These are phyloP conservation scores for Thelonectria blattea DNA, from an alignment of 2,329 filamentous ascomycete species.

Conservation along the genomic window DNA sequence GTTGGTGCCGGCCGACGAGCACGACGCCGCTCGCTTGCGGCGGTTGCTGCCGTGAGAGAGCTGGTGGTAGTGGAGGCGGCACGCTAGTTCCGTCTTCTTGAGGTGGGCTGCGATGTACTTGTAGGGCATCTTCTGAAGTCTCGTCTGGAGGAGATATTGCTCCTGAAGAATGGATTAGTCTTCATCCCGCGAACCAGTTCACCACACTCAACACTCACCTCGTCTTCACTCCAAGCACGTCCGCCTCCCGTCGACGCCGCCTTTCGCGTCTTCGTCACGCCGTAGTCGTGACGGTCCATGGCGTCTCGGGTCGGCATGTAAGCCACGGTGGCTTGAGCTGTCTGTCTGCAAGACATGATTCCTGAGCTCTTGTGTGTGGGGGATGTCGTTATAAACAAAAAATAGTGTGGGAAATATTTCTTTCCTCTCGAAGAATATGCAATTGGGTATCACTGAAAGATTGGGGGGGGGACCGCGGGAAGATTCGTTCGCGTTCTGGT, in stretches of 20 bases:
- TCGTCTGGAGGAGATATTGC: conserved; percentile 81
- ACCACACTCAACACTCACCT: conserved; percentile 69
- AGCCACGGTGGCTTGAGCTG: conserved; percentile 50
- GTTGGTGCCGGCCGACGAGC: conserved; percentile 62
- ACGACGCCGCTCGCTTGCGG: conserved; percentile 76
- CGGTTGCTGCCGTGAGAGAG: conserved; percentile 82
- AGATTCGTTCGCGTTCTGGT: conserved; percentile 28
- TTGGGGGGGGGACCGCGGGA: conserved; percentile 1
- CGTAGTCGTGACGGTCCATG: conserved; percentile 64
- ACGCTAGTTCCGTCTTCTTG: conserved; percentile 87
- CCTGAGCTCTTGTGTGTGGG: conserved; percentile 23
- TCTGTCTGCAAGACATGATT: conserved; percentile 58
- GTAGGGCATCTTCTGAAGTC: conserved; percentile 87
- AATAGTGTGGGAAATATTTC: conserved; percentile 11
- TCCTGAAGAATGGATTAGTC: conserved; percentile 59
- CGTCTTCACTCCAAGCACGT: conserved; percentile 84
- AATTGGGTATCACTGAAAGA: conserved; percentile 32
- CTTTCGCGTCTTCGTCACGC: conserved; percentile 70
- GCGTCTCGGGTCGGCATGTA: conserved; percentile 61
- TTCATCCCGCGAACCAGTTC: neutral
- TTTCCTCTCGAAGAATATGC: conserved; percentile 26
- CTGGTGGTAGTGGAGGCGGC: conserved; percentile 86
- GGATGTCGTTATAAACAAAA: conserved; percentile 17
- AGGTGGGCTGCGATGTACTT: conserved; percentile 86
- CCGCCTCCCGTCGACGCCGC: conserved; percentile 74